Percentiles rank a stretch among this genome's conserved stretches.
Conservation (phyloP, 23 red algal species). For the Gracilaria vermiculophylla region DNA sequence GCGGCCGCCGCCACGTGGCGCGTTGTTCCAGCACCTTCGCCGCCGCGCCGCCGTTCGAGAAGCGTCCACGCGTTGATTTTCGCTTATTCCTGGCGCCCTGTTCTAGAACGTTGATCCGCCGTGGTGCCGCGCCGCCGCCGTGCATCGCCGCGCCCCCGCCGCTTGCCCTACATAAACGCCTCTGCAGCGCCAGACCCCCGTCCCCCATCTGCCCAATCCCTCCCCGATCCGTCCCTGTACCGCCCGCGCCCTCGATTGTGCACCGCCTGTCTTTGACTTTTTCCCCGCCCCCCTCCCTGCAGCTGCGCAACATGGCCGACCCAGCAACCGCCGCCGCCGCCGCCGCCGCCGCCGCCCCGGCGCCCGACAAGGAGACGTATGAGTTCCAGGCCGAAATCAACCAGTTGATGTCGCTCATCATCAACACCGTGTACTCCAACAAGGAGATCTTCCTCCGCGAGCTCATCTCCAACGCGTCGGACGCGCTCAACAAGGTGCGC, state of each 20-base stretch:
- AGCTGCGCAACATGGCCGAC: constrained; percentile 46
- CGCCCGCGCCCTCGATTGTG: background rate
- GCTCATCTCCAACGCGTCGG: constrained; percentile 97
- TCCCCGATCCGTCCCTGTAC: too few relatives aligned
- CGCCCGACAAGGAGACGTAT: constrained; percentile 87
- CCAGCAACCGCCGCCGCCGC: constrained; percentile 10
- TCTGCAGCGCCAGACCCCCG: too few relatives aligned
- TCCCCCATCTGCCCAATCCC: too few relatives aligned
- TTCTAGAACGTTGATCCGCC: background rate
- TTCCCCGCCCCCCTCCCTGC: background rate
- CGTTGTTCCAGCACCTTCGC: constrained; percentile 1
- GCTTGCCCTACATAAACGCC: background rate
- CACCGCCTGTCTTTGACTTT: background rate
- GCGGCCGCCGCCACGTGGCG: background rate
- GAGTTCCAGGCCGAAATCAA: constrained; percentile 99
- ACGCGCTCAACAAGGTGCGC: constrained; percentile 97
- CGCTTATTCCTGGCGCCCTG: background rate
- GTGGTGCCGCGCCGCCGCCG: background rate
- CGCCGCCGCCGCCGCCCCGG: constrained; percentile 26
- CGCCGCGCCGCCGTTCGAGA: background rate
- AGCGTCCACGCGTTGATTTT: background rate
- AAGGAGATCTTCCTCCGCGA: constrained; percentile 96
- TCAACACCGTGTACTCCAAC: constrained; percentile 97
- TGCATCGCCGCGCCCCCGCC: background rate
- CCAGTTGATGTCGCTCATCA: constrained; percentile 99